A percentile compares a stretch with the other conserved stretches of the same genome.
Evolutionary conservation across 139 green algal species (phyloP).

Genomic region (Picochlorum sp.): DNA sequence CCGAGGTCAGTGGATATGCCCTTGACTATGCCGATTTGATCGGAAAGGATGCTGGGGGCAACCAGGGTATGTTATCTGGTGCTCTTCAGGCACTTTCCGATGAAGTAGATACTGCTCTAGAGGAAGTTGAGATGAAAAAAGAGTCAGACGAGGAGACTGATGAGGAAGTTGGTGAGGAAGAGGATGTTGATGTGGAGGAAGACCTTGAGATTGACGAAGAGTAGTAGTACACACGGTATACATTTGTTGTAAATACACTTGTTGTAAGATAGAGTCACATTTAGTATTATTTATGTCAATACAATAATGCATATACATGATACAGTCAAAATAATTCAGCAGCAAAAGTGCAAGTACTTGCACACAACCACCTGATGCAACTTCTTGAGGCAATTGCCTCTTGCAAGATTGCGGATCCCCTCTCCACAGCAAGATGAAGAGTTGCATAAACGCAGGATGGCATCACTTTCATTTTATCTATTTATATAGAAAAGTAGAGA

Average conservation of each 20-base stretch:
- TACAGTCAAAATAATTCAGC: too few relatives aligned
- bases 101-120: background rate
- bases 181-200: background rate
- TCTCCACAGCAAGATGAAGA: too few relatives aligned
- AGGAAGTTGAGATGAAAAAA: background rate
- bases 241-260: background rate
- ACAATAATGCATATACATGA: too few relatives aligned
- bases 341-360: too few relatives aligned
- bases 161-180: background rate
- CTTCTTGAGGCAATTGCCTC: too few relatives aligned
- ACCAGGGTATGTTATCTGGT: background rate
- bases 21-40: background rate
- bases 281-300: too few relatives aligned
- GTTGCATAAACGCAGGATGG: too few relatives aligned
- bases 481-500: too few relatives aligned
- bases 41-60: background rate
- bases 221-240: background rate
- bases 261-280: background rate
- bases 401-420: too few relatives aligned
- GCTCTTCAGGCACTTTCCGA: background rate
- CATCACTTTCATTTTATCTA: too few relatives aligned
- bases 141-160: background rate
- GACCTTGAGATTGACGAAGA: background rate
- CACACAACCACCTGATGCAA: too few relatives aligned
- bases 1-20: background rate